A percentile compares a stretch with the other conserved stretches of the same genome.
Evolutionary conservation across 345 rosid species (phyloP).

Genomic region (Kernera saxatilis): DNA sequence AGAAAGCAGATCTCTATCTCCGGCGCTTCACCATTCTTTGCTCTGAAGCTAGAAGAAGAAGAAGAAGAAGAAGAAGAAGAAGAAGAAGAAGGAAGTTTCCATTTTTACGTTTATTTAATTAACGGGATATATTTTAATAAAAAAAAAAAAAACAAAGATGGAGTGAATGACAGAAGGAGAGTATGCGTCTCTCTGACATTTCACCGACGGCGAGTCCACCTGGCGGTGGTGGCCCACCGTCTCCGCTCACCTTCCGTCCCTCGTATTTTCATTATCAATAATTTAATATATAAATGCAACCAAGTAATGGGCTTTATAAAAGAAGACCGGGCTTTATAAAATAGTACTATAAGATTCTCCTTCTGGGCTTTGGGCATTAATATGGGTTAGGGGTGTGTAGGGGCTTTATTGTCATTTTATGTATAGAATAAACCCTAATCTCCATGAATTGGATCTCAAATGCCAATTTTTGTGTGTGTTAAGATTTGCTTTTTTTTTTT

Average conservation of each 20-base stretch:
- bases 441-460: conserved; percentile 1
- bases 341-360: no score
- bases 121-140: background rate
- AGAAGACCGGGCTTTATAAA: background rate
- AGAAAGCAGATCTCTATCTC: conserved; percentile 20
- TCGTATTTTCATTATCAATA: no score
- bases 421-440: conserved; percentile 19
- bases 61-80: background rate
- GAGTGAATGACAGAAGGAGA: background rate
- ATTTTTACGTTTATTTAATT: background rate
- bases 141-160: background rate
- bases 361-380: background rate
- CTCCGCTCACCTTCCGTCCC: background rate
- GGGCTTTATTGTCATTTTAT: conserved; percentile 12
- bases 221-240: conserved; percentile 22
- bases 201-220: conserved; percentile 31
- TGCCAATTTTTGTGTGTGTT: background rate
- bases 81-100: conserved; percentile 11
- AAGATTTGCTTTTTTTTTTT: background rate
- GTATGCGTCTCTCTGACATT: conserved; percentile 5
- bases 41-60: conserved; percentile 1
- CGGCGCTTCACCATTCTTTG: conserved; percentile 20
- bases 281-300: no score
- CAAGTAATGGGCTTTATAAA: background rate
- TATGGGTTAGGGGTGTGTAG: background rate